Conservation (phyloP, 2,329 filamentous ascomycete species). For the Clathrospora elynae region DNA sequence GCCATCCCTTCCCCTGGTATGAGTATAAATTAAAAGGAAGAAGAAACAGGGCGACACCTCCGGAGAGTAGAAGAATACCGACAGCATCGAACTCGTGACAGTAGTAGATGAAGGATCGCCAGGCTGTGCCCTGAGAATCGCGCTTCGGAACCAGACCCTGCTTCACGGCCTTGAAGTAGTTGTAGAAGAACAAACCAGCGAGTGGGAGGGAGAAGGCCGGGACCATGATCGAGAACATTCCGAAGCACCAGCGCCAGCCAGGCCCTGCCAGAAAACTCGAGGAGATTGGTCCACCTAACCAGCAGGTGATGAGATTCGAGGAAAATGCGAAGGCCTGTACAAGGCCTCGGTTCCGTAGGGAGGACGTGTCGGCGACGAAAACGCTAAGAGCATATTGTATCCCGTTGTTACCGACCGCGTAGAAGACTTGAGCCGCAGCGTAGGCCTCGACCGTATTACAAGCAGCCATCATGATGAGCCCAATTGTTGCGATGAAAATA, state of each 20-base stretch:
- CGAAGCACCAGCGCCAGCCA: constrained; percentile 70
- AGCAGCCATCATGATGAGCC: constrained; percentile 68
- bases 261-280: constrained; percentile 52
- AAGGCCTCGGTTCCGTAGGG: constrained; percentile 66
- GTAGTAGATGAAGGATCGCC: constrained; percentile 59
- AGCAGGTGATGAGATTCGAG: constrained; percentile 26
- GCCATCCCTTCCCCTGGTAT: constrained; percentile 27
- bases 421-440: constrained; percentile 68
- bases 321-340: constrained; percentile 57
- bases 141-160: constrained; percentile 55
- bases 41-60: constrained; percentile 66
- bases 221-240: constrained; percentile 66
- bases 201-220: constrained; percentile 65
- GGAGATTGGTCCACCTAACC: constrained; percentile 27
- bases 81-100: constrained; percentile 65
- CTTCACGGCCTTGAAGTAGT: constrained; percentile 64
- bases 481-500: constrained; percentile 22
- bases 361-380: constrained; percentile 70
- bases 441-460: constrained; percentile 65
- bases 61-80: constrained; percentile 64
- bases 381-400: constrained; percentile 56
- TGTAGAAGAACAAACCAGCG: constrained; percentile 58
- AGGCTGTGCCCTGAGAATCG: constrained; percentile 52
- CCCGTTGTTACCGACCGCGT: constrained; percentile 64
- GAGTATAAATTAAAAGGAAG: constrained; percentile 65